Evolutionary conservation across 169 alveolate species (phyloP).

Genomic region (Sarcocystis neurona): DNA sequence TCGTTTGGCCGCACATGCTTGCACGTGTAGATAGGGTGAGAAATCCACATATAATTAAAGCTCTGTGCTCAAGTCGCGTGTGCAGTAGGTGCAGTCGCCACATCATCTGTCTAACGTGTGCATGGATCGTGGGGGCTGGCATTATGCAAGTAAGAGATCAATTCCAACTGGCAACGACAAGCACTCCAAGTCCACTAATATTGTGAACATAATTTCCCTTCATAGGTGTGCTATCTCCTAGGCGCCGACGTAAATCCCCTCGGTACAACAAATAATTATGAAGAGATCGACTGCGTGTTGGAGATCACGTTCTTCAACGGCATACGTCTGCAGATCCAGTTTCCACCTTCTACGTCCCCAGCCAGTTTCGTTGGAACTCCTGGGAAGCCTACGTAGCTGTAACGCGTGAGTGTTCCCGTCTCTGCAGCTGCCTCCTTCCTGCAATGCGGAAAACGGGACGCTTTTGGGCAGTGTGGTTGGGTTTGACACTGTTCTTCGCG

Average conservation of each 20-base stretch:
- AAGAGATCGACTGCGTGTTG: too few species aligned
- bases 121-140: conserved; percentile 53
- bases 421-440: background rate
- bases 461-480: conserved; percentile 16
- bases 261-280: conserved; percentile 16
- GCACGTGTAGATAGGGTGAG: too few species aligned
- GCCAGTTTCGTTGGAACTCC: conserved; percentile 35
- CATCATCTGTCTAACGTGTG: conserved; percentile 41
- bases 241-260: conserved; percentile 56
- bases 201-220: background rate
- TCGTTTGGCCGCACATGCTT: too few species aligned
- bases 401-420: background rate
- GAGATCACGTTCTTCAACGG: background rate
- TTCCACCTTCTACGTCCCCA: conserved; percentile 52
- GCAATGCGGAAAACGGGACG: background rate
- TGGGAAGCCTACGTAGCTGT: conserved; percentile 53
- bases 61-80: background rate
- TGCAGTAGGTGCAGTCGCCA: conserved; percentile 35
- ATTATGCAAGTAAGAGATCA: conserved; percentile 36
- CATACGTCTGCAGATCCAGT: conserved; percentile 30
- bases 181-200: background rate
- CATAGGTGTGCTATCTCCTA: conserved; percentile 39
- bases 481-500: conserved; percentile 9
- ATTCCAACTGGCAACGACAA: background rate
- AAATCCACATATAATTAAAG: too few species aligned